Percentiles rank a stretch among this genome's conserved stretches.
These are phyloP conservation scores for Annulohypoxylon truncatum DNA, from an alignment of 2,329 filamentous ascomycete genomes.

Conservation along the genomic window DNA sequence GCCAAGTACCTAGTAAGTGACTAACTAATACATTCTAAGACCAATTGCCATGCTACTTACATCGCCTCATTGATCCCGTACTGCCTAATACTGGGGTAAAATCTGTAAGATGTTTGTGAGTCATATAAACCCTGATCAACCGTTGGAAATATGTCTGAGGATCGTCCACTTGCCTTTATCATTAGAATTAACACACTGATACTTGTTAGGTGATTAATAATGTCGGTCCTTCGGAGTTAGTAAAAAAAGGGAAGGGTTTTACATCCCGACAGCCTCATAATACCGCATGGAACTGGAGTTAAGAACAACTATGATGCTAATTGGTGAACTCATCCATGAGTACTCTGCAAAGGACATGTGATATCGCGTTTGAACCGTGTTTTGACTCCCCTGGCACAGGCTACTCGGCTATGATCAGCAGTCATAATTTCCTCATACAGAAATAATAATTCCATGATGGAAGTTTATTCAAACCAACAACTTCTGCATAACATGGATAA, in stretches of 20 bases:
- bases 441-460: conserved; percentile 24
- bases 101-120: too few species aligned
- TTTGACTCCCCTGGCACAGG: not conserved
- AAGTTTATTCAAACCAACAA: conserved; percentile 7
- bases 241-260: not conserved
- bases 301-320: not conserved
- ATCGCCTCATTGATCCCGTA: too few species aligned
- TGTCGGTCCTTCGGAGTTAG: conserved; percentile 5
- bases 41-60: too few species aligned
- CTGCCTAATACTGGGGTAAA: too few species aligned
- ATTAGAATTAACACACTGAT: too few species aligned
- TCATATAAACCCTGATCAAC: too few species aligned
- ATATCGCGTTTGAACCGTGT: not conserved
- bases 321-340: not conserved
- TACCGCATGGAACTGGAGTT: not conserved
- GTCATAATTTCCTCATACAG: conserved; percentile 1
- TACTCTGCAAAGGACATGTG: not conserved
- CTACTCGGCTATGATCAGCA: conserved; percentile 11
- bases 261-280: not conserved
- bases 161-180: too few species aligned
- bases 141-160: too few species aligned
- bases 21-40: too few species aligned
- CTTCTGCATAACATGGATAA: not conserved
- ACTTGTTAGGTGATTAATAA: not conserved
- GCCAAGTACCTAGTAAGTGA: too few species aligned